Base-by-base conservation (phyloP, 1,284 basidiomycete genomes). In the Anthracocystis panici-leucophaei region DNA sequence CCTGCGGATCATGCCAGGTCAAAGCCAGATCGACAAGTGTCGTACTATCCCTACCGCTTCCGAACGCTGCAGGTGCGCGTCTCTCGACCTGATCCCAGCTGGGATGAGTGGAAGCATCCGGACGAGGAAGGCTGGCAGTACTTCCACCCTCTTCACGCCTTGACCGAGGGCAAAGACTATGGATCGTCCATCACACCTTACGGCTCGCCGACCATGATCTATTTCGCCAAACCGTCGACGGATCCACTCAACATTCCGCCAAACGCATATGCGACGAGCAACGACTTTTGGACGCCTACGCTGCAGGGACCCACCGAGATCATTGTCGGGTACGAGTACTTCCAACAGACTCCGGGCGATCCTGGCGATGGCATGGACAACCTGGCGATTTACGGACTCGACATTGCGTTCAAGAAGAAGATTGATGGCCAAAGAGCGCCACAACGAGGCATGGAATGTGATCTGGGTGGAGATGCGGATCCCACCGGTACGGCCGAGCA, bases 301-400 rank as follows among this genome's bases (percentile, higher is more conserved):
- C 48, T 82, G 41, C 60, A 60, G 27, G 73, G 76, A 3, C 46
- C 50, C 5, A 66, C 78, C 16, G 78, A 80, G 51, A 60, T 83
- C 27, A 67, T 80, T 41, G 79, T 69, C 10, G 63, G 72, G 23
- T 80, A 75, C 35, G 73, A 77, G 44, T 65, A 70, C 31, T 82
- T 82, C 42, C 65, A 80, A 25, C 62, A 75, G 42, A 78, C 81
- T 5, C 81, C 77, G 1, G 74, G 75, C 16, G 73, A 82, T 65
- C 40, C 66, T 9, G 78, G 40, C 5, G 81, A 83, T 53, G 81
- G 78, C 0, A 68, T 81, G 70, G 81, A 83, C 25, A 78, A 76
- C 3, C 21, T 78, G 16, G 73, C 73, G 5, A 35, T 81, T 11
- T 81, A 82, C 40, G 71, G 69, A 18, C 42, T 82, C 20, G 79